Percentiles rank a stretch among this genome's conserved stretches.
Conservation (phyloP, 306 rosid genomes). For the Corylus heterophylla region DNA sequence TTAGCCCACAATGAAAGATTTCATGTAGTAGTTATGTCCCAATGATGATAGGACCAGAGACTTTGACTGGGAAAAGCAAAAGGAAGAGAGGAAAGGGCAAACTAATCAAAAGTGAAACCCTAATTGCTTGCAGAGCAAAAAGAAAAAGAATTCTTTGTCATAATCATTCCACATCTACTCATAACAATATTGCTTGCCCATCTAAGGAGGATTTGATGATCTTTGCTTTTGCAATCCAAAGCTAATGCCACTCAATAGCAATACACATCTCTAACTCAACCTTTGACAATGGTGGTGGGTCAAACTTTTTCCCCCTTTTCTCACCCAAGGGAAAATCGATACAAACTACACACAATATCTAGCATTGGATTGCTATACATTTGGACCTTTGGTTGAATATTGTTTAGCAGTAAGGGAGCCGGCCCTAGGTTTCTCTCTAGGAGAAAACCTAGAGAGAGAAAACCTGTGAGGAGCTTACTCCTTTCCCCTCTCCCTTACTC, state of each 20-base stretch:
- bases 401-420: no score
- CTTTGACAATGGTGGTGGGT: neutral
- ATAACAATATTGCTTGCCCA: constrained; percentile 47
- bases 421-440: no score
- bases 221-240: constrained; percentile 42
- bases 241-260: constrained; percentile 34
- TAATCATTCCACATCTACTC: constrained; percentile 48
- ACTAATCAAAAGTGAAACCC: constrained; percentile 41
- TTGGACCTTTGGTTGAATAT: no score
- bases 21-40: constrained; percentile 55
- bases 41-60: constrained; percentile 51
- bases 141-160: constrained; percentile 46
- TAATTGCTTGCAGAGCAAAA: constrained; percentile 51
- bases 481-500: no score
- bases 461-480: no score
- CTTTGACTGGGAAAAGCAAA: constrained; percentile 46
- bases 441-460: no score
- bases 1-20: constrained; percentile 42
- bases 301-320: neutral
- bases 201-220: constrained; percentile 28
- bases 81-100: constrained; percentile 15
- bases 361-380: no score
- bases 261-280: constrained; percentile 26
- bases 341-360: no score
- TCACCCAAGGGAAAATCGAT: no score